Evolutionary conservation across 2,329 filamentous ascomycete species (phyloP).

Genomic region (Penicillium polonicum): DNA sequence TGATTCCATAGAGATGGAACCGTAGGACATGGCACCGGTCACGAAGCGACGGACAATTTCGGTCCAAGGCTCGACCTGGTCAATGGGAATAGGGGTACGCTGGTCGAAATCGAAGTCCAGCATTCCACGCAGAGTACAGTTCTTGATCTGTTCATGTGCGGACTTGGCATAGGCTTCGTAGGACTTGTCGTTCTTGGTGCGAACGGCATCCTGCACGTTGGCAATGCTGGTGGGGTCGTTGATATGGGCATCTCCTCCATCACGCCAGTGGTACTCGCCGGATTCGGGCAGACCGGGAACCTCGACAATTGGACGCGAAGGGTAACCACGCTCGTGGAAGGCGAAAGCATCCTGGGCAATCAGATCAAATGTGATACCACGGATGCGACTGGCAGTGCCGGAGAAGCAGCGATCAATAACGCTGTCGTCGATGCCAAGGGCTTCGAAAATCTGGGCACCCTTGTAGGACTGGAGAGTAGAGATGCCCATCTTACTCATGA

Average conservation of each 20-base stretch:
- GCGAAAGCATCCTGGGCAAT: conserved; percentile 94
- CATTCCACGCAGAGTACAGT: conserved; percentile 89
- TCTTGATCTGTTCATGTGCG: conserved; percentile 94
- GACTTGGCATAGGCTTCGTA: conserved; percentile 94
- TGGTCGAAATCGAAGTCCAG: conserved; percentile 96
- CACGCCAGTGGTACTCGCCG: conserved; percentile 97
- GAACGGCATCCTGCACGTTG: conserved; percentile 94
- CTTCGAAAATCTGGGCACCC: conserved; percentile 96
- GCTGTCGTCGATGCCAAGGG: conserved; percentile 84
- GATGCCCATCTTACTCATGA: conserved; percentile 99
- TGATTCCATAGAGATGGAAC: conserved; percentile 97
- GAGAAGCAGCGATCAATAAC: conserved; percentile 94
- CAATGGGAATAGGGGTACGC: conserved; percentile 78
- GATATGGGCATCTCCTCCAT: conserved; percentile 90
- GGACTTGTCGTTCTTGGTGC: conserved; percentile 96
- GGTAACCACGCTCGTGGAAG: conserved; percentile 91
- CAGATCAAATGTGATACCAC: conserved; percentile 87
- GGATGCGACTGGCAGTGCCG: conserved; percentile 90
- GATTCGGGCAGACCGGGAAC: conserved; percentile 84
- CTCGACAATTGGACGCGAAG: conserved; percentile 71
- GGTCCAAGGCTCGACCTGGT: conserved; percentile 97
- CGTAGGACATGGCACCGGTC: conserved; percentile 97
- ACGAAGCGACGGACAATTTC: conserved; percentile 96
- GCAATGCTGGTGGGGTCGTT: conserved; percentile 94
- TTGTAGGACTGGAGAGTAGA: conserved; percentile 96